Conservation (phyloP, 2,329 filamentous ascomycete species). For the Trichoderma cornu-damae region DNA sequence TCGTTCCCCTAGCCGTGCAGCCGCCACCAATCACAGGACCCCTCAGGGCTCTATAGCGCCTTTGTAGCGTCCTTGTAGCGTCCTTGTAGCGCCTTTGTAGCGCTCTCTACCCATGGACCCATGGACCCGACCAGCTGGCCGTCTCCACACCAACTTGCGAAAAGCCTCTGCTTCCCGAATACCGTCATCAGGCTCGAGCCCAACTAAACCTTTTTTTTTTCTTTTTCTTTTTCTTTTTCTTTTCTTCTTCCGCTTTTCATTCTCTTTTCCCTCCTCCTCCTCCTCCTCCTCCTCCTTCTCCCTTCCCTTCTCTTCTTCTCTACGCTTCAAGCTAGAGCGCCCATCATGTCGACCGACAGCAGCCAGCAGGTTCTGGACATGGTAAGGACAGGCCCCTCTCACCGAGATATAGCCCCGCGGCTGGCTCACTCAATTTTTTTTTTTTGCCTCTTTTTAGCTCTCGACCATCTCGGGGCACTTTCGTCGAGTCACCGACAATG, state of each 20-base stretch:
- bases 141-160: slow-evolving; percentile 18
- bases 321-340: not conserved
- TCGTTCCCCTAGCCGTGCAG: slow-evolving; percentile 3
- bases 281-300: not conserved
- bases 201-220: slow-evolving; percentile 18
- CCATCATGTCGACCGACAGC: slow-evolving; percentile 70
- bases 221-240: not conserved
- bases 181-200: slow-evolving; percentile 28
- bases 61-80: not conserved
- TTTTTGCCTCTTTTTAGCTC: slow-evolving; percentile 44
- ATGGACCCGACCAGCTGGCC: slow-evolving; percentile 15
- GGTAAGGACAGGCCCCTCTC: slow-evolving; percentile 45
- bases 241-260: not conserved
- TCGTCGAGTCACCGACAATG: slow-evolving; percentile 62
- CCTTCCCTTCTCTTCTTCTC: slow-evolving; percentile 20
- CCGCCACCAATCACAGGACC: slow-evolving; percentile 9
- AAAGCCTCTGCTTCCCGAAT: slow-evolving; percentile 19
- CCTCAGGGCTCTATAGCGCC: not conserved
- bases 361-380: slow-evolving; percentile 74
- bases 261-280: slow-evolving; percentile 22
- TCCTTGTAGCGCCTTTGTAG: no score
- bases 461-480: slow-evolving; percentile 57
- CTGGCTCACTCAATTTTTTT: slow-evolving; percentile 14
- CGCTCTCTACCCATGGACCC: slow-evolving; percentile 3
- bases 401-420: slow-evolving; percentile 1